A percentile compares a stretch with the other conserved stretches of the same genome.
Evolutionary conservation across 1,139 yeast species (phyloP).

Genomic region (Kodamaea alishanica): DNA sequence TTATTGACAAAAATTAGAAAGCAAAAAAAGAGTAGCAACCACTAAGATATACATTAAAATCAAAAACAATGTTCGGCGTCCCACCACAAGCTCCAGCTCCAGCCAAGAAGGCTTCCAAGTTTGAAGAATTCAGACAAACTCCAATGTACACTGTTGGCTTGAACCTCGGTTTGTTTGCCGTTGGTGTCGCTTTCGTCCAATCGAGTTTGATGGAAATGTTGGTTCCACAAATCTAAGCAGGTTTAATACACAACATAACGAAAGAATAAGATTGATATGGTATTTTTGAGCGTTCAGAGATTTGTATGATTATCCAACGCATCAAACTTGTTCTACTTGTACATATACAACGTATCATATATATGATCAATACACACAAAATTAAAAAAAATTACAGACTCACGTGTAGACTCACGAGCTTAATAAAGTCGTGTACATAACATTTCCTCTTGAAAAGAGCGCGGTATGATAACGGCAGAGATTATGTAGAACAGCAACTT

Average conservation of each 20-base stretch:
- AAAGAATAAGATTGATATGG: neutral
- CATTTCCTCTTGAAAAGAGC: no score
- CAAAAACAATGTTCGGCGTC: constrained; percentile 17
- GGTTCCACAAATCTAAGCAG: constrained; percentile 62
- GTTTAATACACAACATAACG: neutral
- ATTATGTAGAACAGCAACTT: no score
- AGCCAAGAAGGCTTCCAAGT: constrained; percentile 28
- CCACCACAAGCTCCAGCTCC: constrained; percentile 14
- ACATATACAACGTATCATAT: no score
- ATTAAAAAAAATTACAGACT: no score
- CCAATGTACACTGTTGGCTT: constrained; percentile 64
- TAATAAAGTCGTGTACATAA: no score
- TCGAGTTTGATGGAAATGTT: constrained; percentile 78
- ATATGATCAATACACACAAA: no score
- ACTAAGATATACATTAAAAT: neutral
- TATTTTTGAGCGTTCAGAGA: neutral
- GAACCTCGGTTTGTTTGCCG: constrained; percentile 61
- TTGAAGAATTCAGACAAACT: constrained; percentile 52
- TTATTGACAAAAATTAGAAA: no score
- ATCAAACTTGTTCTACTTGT: neutral
- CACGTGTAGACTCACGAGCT: no score
- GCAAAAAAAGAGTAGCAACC: neutral
- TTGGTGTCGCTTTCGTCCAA: constrained; percentile 73
- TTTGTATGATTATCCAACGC: no score
- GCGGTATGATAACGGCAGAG: no score